Evolutionary conservation across 208 protist genomes (phyloP).

Genomic region (Leishmania arabica): DNA sequence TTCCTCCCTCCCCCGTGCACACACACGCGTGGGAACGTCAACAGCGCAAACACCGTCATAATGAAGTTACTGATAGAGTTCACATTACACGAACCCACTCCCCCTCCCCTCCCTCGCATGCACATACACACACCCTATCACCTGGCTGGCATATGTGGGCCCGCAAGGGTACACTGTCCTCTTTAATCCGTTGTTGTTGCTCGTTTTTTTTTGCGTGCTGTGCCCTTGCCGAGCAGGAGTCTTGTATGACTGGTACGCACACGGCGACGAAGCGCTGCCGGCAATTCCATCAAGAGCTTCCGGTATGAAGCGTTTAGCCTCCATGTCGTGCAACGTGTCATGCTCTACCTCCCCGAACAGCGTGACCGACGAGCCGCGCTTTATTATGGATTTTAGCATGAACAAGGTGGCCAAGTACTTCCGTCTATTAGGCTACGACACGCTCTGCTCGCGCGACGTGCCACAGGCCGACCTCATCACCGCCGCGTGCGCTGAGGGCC

Average conservation of each 20-base stretch:
- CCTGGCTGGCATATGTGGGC: neutral
- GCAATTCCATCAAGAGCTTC: neutral
- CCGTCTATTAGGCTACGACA: constrained; percentile 76
- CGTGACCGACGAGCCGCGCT: constrained; percentile 32
- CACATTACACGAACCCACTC: neutral
- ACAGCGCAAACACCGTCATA: neutral
- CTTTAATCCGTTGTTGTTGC: neutral
- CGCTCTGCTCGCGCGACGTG: constrained; percentile 48
- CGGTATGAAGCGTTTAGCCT: neutral
- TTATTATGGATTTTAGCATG: constrained; percentile 82
- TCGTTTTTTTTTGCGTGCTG: neutral
- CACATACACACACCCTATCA: neutral
- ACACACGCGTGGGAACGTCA: neutral
- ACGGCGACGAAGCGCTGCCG: neutral
- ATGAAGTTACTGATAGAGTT: neutral
- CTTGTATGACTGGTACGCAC: neutral
- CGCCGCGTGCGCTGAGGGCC: constrained; percentile 35
- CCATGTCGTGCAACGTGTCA: constrained; percentile 22
- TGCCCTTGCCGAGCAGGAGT: neutral
- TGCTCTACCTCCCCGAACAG: constrained; percentile 24
- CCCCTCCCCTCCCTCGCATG: neutral
- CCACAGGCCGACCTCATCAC: constrained; percentile 42
- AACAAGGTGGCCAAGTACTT: constrained; percentile 79
- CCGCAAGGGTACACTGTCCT: neutral
- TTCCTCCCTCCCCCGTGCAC: neutral